Percentiles rank a stretch among this genome's conserved stretches.
These are phyloP conservation scores for Monilinia aucupariae DNA, from an alignment of 2,329 filamentous ascomycete species.

Conservation along the genomic window DNA sequence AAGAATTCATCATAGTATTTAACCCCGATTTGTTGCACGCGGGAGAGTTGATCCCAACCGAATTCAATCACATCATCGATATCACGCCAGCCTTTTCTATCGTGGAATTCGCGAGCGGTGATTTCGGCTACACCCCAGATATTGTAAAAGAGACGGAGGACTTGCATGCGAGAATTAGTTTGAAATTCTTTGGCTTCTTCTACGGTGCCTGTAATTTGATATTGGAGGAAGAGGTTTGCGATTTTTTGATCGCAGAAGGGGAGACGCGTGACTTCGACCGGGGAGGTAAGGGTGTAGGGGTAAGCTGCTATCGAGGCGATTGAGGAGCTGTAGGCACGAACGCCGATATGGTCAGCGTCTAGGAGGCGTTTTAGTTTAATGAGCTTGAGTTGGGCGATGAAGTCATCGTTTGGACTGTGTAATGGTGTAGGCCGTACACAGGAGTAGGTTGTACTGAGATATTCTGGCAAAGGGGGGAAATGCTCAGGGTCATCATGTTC, in stretches of 20 bases:
- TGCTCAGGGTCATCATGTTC: conserved; percentile 59
- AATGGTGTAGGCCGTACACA: conserved; percentile 73
- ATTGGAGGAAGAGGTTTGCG: conserved; percentile 71
- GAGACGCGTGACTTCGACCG: conserved; percentile 45
- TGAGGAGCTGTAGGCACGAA: conserved; percentile 79
- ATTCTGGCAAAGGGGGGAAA: conserved; percentile 64
- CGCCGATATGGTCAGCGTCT: conserved; percentile 69
- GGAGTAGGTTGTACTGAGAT: conserved; percentile 61
- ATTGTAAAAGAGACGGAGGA: conserved; percentile 66
- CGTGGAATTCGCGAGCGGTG: conserved; percentile 77
- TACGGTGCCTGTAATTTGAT: conserved; percentile 54
- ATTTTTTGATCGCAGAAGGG: conserved; percentile 81
- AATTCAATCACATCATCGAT: conserved; percentile 80
- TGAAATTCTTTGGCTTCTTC: conserved; percentile 59
- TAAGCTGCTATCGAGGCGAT: conserved; percentile 83
- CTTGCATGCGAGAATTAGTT: conserved; percentile 55
- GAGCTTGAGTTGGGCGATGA: conserved; percentile 68
- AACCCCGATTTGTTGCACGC: conserved; percentile 86
- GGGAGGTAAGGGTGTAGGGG: conserved; percentile 42
- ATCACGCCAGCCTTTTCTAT: conserved; percentile 70
- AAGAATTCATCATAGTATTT: conserved; percentile 90
- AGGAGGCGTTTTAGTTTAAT: conserved; percentile 68
- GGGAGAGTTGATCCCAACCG: conserved; percentile 68
- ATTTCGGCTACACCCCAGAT: conserved; percentile 90
- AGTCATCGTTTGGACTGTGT: conserved; percentile 65